phyloP scores from a whole-genome alignment of 805 yeast species.

The Zygosaccharomyces rouxii region DNA sequence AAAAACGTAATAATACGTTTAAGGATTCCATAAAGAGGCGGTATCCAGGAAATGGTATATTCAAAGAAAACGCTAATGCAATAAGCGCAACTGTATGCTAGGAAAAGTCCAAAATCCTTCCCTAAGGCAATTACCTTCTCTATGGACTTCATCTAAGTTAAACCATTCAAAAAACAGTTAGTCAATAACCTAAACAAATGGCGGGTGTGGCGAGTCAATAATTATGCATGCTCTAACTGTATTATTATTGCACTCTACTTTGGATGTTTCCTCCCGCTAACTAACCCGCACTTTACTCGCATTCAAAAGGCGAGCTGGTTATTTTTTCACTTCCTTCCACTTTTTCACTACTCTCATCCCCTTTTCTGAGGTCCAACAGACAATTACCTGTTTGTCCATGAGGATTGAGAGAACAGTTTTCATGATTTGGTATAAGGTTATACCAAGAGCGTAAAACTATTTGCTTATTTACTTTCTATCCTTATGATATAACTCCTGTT shows the following conservation, averaged over 20 bases:
- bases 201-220: background rate
- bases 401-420: background rate
- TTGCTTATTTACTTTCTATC: background rate
- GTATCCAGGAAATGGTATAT: background rate
- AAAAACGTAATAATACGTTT: background rate
- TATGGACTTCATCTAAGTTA: background rate
- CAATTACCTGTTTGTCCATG: background rate
- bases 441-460: background rate
- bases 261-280: background rate
- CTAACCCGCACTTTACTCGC: conserved; percentile 3
- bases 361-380: too few species aligned
- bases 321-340: background rate
- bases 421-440: background rate
- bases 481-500: conserved; percentile 44
- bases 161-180: background rate
- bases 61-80: conserved; percentile 8
- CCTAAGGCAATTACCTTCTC: background rate
- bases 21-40: background rate
- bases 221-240: background rate
- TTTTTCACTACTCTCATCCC: background rate
- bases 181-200: background rate
- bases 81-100: conserved; percentile 10
- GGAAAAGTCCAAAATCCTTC: conserved; percentile 11
- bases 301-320: background rate
- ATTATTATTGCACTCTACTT: background rate